Conservation (phyloP, 805 yeast species). For the Nakazawaea ishiwadae region DNA sequence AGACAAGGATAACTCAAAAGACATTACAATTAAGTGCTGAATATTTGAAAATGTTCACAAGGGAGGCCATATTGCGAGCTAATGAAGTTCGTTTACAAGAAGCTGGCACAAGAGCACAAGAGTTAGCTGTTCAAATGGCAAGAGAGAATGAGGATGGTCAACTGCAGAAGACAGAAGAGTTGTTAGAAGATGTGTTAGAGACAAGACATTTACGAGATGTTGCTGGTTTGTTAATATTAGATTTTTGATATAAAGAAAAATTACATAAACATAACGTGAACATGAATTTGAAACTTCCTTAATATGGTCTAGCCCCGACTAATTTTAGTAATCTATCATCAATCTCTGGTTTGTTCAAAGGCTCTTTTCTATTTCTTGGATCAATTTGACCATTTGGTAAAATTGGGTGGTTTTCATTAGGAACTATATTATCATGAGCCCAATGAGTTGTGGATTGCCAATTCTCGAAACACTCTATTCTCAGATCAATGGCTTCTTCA, state of each 20-base stretch:
- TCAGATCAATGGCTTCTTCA: conserved; percentile 18
- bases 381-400: conserved; percentile 19
- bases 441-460: conserved; percentile 27
- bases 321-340: conserved; percentile 21
- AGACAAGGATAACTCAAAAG: conserved; percentile 43
- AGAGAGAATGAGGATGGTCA: conserved; percentile 32
- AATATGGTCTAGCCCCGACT: conserved; percentile 19
- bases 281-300: too few relatives aligned
- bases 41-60: conserved; percentile 50
- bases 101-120: conserved; percentile 1
- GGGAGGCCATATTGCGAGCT: conserved; percentile 55
- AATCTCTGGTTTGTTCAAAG: conserved; percentile 20
- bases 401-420: conserved; percentile 11
- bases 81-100: conserved; percentile 42
- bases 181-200: conserved; percentile 35
- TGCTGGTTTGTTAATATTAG: conserved; percentile 53
- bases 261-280: too few relatives aligned
- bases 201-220: conserved; percentile 49
- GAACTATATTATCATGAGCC: conserved; percentile 25
- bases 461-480: conserved; percentile 19
- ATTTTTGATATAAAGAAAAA: too few relatives aligned
- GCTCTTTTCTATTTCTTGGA: conserved; percentile 21
- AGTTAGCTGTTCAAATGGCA: conserved; percentile 12
- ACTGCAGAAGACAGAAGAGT: conserved; percentile 16
- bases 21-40: conserved; percentile 48